Conservation (phyloP, 2,329 filamentous ascomycete species). For the Penicillium sp. region DNA sequence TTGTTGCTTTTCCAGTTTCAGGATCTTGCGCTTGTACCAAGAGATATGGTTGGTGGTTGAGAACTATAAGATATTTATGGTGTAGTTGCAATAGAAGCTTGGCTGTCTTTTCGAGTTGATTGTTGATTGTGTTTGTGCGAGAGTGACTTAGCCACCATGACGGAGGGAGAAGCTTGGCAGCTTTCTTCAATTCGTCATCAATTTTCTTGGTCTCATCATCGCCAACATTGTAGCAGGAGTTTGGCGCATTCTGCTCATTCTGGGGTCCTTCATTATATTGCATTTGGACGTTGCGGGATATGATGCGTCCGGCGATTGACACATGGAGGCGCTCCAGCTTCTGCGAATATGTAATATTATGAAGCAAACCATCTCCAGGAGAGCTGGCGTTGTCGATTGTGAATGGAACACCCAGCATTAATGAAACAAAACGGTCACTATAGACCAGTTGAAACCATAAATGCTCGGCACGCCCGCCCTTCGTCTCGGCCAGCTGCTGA, state of each 20-base stretch:
- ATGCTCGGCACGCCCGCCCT: slow-evolving; percentile 21
- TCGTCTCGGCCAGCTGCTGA: slow-evolving; percentile 30
- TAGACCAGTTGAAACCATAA: slow-evolving; percentile 45
- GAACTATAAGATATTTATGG: slow-evolving; percentile 26
- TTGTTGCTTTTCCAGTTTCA: not conserved
- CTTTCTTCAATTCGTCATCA: slow-evolving; percentile 22
- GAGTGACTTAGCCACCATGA: slow-evolving; percentile 17
- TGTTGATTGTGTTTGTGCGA: not conserved
- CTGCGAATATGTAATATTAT: slow-evolving; percentile 3
- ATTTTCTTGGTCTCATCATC: slow-evolving; percentile 22
- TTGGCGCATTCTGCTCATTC: no score
- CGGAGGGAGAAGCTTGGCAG: slow-evolving; percentile 18
- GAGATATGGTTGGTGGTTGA: slow-evolving; percentile 28
- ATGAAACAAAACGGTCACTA: slow-evolving; percentile 53
- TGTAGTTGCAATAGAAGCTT: slow-evolving; percentile 26
- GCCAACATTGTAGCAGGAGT: not conserved
- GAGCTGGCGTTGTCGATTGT: slow-evolving; percentile 30
- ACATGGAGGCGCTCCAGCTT: slow-evolving; percentile 19
- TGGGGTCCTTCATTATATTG: slow-evolving; percentile 1
- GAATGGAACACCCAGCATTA: slow-evolving; percentile 56
- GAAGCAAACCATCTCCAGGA: slow-evolving; percentile 1
- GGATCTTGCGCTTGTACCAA: not conserved
- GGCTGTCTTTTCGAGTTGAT: slow-evolving; percentile 15
- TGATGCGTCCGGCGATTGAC: slow-evolving; percentile 17
- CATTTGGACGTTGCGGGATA: slow-evolving; percentile 21